Evolutionary conservation across 225 moss, liverwort and hornwort genomes (phyloP).

Genomic region (Pleurozium schreberi): DNA sequence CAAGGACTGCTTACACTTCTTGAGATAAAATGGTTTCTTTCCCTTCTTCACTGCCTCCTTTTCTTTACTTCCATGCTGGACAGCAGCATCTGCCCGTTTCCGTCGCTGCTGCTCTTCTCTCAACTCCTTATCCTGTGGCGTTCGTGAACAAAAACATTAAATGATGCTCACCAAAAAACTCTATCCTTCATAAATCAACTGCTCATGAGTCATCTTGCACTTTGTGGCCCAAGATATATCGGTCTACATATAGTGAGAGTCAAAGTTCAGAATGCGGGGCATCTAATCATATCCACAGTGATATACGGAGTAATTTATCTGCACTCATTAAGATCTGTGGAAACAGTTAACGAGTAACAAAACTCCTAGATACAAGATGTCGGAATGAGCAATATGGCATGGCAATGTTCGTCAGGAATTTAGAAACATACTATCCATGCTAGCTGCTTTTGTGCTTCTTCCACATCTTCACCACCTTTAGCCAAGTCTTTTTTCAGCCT

Average conservation of each 20-base stretch:
- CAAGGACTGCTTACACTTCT: constrained; percentile 56
- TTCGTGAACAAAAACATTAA: neutral
- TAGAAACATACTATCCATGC: constrained; percentile 75
- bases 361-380: neutral
- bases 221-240: neutral
- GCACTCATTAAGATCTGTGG: neutral
- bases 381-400: neutral
- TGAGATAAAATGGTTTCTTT: constrained; percentile 76
- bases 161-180: neutral
- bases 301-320: neutral
- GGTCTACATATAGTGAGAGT: neutral
- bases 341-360: neutral
- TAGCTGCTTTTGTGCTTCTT: constrained; percentile 38
- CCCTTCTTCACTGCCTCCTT: constrained; percentile 76
- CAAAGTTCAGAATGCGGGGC: neutral
- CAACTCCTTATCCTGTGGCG: constrained; percentile 69
- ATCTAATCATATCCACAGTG: neutral
- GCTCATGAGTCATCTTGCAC: neutral
- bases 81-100: constrained; percentile 34
- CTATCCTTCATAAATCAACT: neutral
- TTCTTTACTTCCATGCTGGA: constrained; percentile 35
- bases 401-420: neutral
- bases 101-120: constrained; percentile 67
- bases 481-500: constrained; percentile 35
- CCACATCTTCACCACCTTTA: constrained; percentile 27